Conservation (phyloP, 2,329 filamentous ascomycete genomes). For the Paracoccidioides lutzii region DNA sequence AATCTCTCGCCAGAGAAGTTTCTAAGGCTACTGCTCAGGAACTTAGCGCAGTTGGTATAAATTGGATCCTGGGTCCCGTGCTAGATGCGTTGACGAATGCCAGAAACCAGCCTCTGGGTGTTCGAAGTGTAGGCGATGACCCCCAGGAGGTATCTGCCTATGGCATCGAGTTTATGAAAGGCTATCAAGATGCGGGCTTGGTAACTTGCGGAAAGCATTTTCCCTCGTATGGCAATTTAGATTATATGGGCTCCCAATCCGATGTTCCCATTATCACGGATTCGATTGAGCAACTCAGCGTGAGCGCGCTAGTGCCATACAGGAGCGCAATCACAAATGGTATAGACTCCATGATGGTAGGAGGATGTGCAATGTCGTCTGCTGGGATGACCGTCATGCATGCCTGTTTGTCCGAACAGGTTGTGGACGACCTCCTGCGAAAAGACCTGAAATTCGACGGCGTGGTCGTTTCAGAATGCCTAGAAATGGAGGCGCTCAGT, state of each 20-base stretch:
- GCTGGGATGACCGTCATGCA: slow-evolving; percentile 90
- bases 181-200: slow-evolving; percentile 81
- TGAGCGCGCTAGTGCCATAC: slow-evolving; percentile 87
- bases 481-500: slow-evolving; percentile 92
- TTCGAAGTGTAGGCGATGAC: slow-evolving; percentile 81
- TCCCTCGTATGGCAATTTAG: slow-evolving; percentile 86
- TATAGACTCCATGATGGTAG: slow-evolving; percentile 89
- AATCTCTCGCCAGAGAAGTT: slow-evolving; percentile 73
- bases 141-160: slow-evolving; percentile 91
- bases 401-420: slow-evolving; percentile 82
- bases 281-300: slow-evolving; percentile 77
- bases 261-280: slow-evolving; percentile 95
- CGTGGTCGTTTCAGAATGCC: slow-evolving; percentile 85
- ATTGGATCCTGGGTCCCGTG: slow-evolving; percentile 87
- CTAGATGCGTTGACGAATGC: slow-evolving; percentile 90
- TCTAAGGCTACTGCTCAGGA: slow-evolving; percentile 90
- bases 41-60: slow-evolving; percentile 83
- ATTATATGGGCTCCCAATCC: slow-evolving; percentile 79
- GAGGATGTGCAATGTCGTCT: slow-evolving; percentile 84
- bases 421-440: slow-evolving; percentile 80
- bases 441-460: slow-evolving; percentile 81
- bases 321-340: slow-evolving; percentile 78
- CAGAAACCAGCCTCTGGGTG: slow-evolving; percentile 77
- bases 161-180: slow-evolving; percentile 78
- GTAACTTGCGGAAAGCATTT: slow-evolving; percentile 93